Conservation (phyloP, 139 green algal genomes). For the Coelastrella sp. region DNA sequence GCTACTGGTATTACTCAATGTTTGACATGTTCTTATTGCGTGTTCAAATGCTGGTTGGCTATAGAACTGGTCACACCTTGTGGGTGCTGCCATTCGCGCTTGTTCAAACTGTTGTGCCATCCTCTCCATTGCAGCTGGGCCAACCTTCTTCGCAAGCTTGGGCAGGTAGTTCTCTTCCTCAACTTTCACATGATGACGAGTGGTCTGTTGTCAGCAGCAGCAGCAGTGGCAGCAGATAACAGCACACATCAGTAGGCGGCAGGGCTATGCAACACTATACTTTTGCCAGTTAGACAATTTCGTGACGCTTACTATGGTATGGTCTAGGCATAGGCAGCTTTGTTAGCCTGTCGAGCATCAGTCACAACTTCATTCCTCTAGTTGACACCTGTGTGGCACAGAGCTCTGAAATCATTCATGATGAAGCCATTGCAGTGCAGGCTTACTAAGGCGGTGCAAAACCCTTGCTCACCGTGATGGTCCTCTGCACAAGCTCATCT, state of each 20-base stretch:
- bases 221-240: not conserved
- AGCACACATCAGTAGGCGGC: not conserved
- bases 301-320: no score
- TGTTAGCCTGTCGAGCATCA: no score
- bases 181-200: not conserved
- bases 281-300: no score
- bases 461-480: not conserved
- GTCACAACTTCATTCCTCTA: no score
- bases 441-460: no score
- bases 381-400: no score
- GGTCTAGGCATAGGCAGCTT: no score
- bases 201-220: not conserved
- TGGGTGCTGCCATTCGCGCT: not conserved
- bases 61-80: not conserved
- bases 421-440: no score
- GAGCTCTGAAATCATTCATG: no score
- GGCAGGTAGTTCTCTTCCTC: slow-evolving; percentile 9
- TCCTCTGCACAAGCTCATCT: not conserved
- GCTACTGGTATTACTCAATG: no score
- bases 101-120: slow-evolving; percentile 10
- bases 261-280: not conserved
- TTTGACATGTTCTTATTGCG: no score
- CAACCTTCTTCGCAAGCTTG: not conserved
- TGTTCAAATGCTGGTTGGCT: no score
- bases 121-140: not conserved